Evolutionary conservation across 768 basidiomycete species (phyloP), one percentile per base, ranked within the genome.

Genomic region (Termitomyces sp.): DNA sequence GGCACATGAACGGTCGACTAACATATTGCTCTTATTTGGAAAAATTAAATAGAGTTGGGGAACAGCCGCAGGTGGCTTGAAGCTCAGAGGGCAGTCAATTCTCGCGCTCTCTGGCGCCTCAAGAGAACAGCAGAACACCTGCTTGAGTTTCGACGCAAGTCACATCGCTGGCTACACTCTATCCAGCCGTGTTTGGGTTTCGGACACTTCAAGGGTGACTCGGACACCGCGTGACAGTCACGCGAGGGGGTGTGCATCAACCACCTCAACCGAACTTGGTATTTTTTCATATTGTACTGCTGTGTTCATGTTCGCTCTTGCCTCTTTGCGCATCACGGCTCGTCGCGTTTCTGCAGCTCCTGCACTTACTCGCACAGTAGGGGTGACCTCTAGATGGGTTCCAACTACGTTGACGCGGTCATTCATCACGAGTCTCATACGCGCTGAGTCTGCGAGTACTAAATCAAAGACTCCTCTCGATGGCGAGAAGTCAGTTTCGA

Each of bases 321-420:
- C 55, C 14, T 43, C 46, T 34, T 38, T 59, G 24, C 60, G 58
- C 12, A 14, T 65, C 49, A 50, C 55, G 10, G 26, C 55, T 26
- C 53, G 58, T 42, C 51, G 52, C 55, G 50, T 58, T 12, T 35
- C 47, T 3, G n/a, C 48, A 24, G 45, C 43, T 3, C 11, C 45
- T 34, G 32, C 10, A 28, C 8, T 43, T 19, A 5, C 51, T 9
- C 53, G 43, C 12, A 2, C 51, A 19, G 15, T 54, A 38, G 32
- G 53, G 5, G 37, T 21, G 15, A 40, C 54, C 0, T 17, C 26
- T 3, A 50, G 45, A 49, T 55, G 51, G 22, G 54, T 57, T 42
- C 43, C 58, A 24, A 53, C 45, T 40, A 19, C 54, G 19, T 50
- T 51, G 51, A 59, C 63, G 45, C 63, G 63, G 45, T 60, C 59